Evolutionary conservation across 306 rosid species (phyloP).

Genomic region (Quercus alba): DNA sequence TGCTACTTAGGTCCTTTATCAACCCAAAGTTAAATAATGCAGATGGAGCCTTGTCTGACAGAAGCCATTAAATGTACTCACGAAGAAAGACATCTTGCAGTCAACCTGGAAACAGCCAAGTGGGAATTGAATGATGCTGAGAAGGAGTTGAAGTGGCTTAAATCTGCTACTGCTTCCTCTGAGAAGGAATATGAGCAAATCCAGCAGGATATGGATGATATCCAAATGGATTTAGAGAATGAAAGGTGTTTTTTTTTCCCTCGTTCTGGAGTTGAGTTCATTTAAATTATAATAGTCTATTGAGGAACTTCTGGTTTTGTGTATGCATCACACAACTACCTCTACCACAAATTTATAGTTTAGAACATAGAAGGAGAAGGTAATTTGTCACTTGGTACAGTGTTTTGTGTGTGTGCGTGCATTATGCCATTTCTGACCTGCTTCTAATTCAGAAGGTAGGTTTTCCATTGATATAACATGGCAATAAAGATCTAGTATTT

Average conservation of each 20-base stretch:
- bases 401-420: background rate
- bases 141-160: constrained; percentile 85
- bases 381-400: background rate
- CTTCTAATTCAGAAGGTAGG: background rate
- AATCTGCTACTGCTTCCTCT: constrained; percentile 59
- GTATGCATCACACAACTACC: background rate
- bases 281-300: background rate
- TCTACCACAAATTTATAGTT: background rate
- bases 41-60: constrained; percentile 55
- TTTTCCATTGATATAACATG: background rate
- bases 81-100: constrained; percentile 67
- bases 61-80: constrained; percentile 64
- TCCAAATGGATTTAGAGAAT: constrained; percentile 58
- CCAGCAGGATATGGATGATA: constrained; percentile 57
- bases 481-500: background rate
- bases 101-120: constrained; percentile 59
- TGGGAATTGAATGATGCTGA: constrained; percentile 91
- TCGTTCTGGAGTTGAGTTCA: background rate
- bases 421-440: background rate
- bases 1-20: background rate
- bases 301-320: background rate
- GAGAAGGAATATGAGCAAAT: constrained; percentile 78
- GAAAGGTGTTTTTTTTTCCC: constrained; percentile 60
- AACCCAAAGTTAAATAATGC: constrained; percentile 34
- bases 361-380: too few species aligned